Evolutionary conservation across 2,329 filamentous ascomycete genomes (phyloP).

Genomic region (Colletotrichum destructivum): DNA sequence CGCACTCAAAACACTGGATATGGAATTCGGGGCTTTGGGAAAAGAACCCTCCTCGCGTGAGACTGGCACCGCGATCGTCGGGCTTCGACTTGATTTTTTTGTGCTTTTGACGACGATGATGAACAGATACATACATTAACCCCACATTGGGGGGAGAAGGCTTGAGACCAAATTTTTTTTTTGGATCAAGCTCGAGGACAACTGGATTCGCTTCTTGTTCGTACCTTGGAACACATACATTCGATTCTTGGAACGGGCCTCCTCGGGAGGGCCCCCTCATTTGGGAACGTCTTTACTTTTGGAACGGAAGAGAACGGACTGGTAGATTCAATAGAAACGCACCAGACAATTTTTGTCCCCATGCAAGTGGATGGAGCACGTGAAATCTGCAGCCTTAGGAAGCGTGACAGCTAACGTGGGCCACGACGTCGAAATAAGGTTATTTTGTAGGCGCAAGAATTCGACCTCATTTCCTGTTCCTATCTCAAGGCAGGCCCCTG

Average conservation of each 20-base stretch:
- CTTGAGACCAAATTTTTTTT: not conserved
- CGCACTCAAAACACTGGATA: constrained; percentile 10
- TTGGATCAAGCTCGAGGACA: constrained; percentile 1
- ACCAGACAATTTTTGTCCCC: not conserved
- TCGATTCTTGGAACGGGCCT: constrained; percentile 30
- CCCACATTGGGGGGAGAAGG: not conserved
- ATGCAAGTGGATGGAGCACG: not conserved
- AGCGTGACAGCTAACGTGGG: not conserved
- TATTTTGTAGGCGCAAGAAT: constrained; percentile 4
- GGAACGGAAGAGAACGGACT: not conserved
- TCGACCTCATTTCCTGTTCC: not conserved
- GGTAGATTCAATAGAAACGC: constrained; percentile 14
- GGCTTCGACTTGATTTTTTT: constrained; percentile 5
- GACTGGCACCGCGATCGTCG: not conserved
- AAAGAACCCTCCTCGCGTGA: not conserved
- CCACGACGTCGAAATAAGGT: constrained; percentile 31
- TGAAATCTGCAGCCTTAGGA: too few relatives aligned
- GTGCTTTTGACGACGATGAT: constrained; percentile 38
- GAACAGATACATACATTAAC: constrained; percentile 32
- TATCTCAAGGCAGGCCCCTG: not conserved
- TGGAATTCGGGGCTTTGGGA: constrained; percentile 22
- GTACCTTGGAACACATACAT: constrained; percentile 27
- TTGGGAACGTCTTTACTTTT: constrained; percentile 35
- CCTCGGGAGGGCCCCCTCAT: not conserved
- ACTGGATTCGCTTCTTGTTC: constrained; percentile 19